These are phyloP conservation scores for Achaetomium macrosporum DNA, from an alignment of 2,329 filamentous ascomycete species.

Conservation along the genomic window DNA sequence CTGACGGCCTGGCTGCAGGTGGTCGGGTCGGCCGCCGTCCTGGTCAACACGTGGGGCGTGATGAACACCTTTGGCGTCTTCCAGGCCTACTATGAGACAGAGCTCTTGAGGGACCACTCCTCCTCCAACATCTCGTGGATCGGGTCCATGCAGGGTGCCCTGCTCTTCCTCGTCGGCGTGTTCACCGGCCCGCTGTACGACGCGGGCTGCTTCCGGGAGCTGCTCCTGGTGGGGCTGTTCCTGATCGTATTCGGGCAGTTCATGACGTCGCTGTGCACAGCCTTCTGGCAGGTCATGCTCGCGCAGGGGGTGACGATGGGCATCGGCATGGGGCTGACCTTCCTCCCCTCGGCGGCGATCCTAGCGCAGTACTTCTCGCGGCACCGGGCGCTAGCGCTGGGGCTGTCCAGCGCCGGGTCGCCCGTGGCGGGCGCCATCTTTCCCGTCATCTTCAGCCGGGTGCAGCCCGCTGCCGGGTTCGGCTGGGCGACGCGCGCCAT, in stretches of 20 bases:
- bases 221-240: slow-evolving; percentile 37
- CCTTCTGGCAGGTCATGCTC: slow-evolving; percentile 39
- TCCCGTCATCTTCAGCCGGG: slow-evolving; percentile 37
- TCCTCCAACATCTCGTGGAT: slow-evolving; percentile 42
- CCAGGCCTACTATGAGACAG: slow-evolving; percentile 39
- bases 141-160: slow-evolving; percentile 40
- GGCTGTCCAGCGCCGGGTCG: slow-evolving; percentile 34
- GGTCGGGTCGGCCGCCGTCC: slow-evolving; percentile 33
- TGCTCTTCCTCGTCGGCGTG: slow-evolving; percentile 39
- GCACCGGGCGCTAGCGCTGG: slow-evolving; percentile 37
- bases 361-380: slow-evolving; percentile 36
- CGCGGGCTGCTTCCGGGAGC: slow-evolving; percentile 37
- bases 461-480: slow-evolving; percentile 31
- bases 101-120: slow-evolving; percentile 29
- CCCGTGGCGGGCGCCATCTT: slow-evolving; percentile 40
- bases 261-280: slow-evolving; percentile 33
- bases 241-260: slow-evolving; percentile 43
- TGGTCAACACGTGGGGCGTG: slow-evolving; percentile 35
- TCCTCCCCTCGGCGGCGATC: slow-evolving; percentile 36
- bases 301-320: slow-evolving; percentile 39
- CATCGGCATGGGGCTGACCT: slow-evolving; percentile 36
- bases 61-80: slow-evolving; percentile 43
- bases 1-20: slow-evolving; percentile 37
- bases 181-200: slow-evolving; percentile 43
- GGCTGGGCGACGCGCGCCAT: slow-evolving; percentile 40